Base-by-base conservation (phyloP, 2,329 filamentous ascomycete species). In the Colletotrichum brevisporum region DNA sequence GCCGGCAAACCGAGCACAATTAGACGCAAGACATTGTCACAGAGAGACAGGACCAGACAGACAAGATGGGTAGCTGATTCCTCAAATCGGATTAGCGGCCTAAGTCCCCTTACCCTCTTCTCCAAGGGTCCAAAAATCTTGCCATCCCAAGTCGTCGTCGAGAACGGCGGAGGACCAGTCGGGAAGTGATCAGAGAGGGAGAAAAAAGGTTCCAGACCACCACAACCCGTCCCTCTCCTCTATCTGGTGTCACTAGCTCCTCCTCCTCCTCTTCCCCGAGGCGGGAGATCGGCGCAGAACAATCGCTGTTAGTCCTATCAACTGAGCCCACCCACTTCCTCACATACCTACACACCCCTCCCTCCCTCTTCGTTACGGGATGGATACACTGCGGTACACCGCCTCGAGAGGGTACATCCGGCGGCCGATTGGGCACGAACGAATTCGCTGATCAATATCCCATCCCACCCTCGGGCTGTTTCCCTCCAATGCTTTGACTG, bases 201-300 rank as follows among this genome's bases (percentile, higher is more conserved):
- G 31, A 36, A 36, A 36, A 36, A 24, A 21, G n/a, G 10, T 16
- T 52, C 58, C 31, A 61, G 58, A 52, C 58, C 58, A 47, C 31
- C 57, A 50, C 47, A n/a, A 36, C 43, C 39, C 47, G 41, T 41
- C 27, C 21, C 26, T n/a, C 50, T 16, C 18, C 31, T 13, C 26
- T 53, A 69, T 65, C 65, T 59, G 53, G 54, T 55, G 55, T 69
- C 55, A 65, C 55, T 69, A 65, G 61, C 45, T 36, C 31, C 31
- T 36, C 31, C 47, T 48, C 31, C 21, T 54, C 15, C 50, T 53
- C 21, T 54, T 9, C 50, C 45, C 48, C 21, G 55, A 60, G 62
- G 62, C 66, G 66, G 66, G 66, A 69, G 66, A 69, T 69, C 66
- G 66, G 61, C 66, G 66, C 62, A 69, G 62, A 66, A 50, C 8